A percentile compares a stretch with the other conserved stretches of the same genome.
Evolutionary conservation across 768 basidiomycete species (phyloP).

Genomic region (Phlebiopsis gigantea): DNA sequence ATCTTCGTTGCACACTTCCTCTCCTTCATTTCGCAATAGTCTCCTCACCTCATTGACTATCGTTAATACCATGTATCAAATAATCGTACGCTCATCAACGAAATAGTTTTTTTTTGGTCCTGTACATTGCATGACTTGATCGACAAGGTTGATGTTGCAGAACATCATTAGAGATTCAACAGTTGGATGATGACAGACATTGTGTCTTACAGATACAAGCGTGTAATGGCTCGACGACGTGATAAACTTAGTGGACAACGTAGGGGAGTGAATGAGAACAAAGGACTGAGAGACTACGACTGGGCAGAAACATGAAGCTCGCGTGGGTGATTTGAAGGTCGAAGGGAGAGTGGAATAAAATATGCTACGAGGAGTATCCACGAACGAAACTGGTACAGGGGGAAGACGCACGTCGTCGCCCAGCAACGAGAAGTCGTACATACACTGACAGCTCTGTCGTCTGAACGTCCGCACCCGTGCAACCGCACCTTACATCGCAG

Average conservation of each 20-base stretch:
- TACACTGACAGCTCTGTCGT: too few species aligned
- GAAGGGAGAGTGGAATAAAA: conserved; percentile 4
- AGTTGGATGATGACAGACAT: conserved; percentile 15
- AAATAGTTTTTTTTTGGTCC: neutral
- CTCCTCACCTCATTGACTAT: conserved; percentile 1
- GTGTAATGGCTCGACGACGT: conserved; percentile 23
- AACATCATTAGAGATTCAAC: conserved; percentile 1
- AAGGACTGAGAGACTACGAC: neutral
- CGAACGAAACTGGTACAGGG: neutral
- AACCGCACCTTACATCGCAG: conserved; percentile 44
- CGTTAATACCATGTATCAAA: conserved; percentile 4
- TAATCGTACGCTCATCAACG: neutral
- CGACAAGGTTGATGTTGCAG: neutral
- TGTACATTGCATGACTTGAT: too few species aligned
- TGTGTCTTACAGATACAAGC: conserved; percentile 28
- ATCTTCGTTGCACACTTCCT: neutral
- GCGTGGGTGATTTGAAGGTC: conserved; percentile 1
- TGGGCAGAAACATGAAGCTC: neutral
- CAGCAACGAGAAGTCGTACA: too few species aligned
- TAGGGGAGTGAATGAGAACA: neutral
- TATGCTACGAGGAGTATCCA: conserved; percentile 5
- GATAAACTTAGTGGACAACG: conserved; percentile 7
- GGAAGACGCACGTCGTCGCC: too few species aligned
- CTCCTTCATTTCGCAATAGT: neutral
- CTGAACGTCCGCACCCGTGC: too few species aligned